Percentiles rank a stretch among this genome's conserved stretches.
Evolutionary conservation across 2,329 filamentous ascomycete genomes (phyloP).

Genomic region (Pseudogymnoascus sp.): DNA sequence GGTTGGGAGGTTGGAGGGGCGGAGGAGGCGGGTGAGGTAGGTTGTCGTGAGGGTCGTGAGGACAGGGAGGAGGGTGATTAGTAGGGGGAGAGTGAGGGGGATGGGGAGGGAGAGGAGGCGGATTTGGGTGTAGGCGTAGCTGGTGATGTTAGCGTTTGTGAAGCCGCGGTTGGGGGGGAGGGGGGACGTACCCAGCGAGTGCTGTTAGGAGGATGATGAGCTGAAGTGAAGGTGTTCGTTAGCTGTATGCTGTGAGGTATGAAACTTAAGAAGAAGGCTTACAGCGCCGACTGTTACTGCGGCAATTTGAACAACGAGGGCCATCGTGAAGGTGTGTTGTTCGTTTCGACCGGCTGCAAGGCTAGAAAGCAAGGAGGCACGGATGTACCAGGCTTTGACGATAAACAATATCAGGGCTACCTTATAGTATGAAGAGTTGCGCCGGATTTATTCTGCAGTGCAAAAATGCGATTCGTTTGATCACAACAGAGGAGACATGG

Average conservation of each 20-base stretch:
- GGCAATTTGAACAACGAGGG: neutral
- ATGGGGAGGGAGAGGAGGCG: conserved; percentile 25
- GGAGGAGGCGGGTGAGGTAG: neutral
- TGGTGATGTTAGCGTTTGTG: conserved; percentile 10
- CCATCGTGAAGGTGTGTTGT: neutral
- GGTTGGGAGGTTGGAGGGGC: conserved; percentile 5
- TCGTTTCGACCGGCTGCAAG: neutral
- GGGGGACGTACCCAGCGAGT: conserved; percentile 22
- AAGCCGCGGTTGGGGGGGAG: neutral
- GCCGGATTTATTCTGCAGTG: neutral
- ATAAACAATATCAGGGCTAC: neutral
- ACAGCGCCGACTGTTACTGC: neutral
- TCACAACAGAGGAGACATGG: neutral
- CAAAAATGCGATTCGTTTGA: neutral
- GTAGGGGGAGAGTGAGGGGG: conserved; percentile 23
- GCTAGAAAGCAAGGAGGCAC: neutral
- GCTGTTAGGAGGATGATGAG: conserved; percentile 21
- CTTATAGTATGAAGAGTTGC: neutral
- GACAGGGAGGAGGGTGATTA: conserved; percentile 25
- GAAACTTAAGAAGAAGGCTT: neutral
- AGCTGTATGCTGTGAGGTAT: neutral
- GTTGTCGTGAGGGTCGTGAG: conserved; percentile 23
- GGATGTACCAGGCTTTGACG: neutral
- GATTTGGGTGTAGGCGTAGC: conserved; percentile 26
- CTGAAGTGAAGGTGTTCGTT: conserved; percentile 16